phyloP scores from a whole-genome alignment of 305 asterid species.

The Fraxinus angustifolia region DNA sequence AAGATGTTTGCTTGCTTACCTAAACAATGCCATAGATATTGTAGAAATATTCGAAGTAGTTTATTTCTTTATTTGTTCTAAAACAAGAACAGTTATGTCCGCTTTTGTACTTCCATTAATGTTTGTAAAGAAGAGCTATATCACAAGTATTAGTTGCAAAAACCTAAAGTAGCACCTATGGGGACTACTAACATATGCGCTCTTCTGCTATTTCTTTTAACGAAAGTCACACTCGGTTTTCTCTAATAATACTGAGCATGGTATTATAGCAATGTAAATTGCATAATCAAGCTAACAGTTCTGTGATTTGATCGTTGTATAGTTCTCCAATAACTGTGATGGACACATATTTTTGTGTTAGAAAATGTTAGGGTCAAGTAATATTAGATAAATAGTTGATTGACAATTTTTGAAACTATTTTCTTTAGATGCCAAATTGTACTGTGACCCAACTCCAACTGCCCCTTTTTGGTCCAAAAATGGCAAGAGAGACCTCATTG shows the following conservation, averaged over 20 bases:
- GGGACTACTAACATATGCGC: not conserved
- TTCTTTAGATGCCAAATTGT: not conserved
- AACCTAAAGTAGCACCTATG: not conserved
- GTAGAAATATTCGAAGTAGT: not conserved
- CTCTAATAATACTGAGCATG: not conserved
- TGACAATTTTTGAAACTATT: not conserved
- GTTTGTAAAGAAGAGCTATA: not conserved
- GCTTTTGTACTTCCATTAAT: not conserved
- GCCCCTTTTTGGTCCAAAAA: not conserved
- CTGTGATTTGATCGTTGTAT: slow-evolving; percentile 7
- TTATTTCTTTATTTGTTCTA: not conserved
- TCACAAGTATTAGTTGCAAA: not conserved
- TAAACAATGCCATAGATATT: not conserved
- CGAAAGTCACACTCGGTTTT: not conserved
- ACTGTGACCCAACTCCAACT: not conserved
- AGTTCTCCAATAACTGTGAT: not conserved
- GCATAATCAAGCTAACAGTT: not conserved
- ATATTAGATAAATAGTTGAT: not conserved
- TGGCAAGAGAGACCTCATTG: slow-evolving; percentile 5
- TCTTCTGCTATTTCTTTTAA: too few relatives aligned
- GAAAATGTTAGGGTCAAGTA: not conserved
- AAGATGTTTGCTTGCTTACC: not conserved
- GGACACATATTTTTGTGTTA: not conserved
- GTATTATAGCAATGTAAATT: not conserved
- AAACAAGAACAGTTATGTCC: not conserved